These are phyloP conservation scores for Mycosphaerella arachidis DNA, from an alignment of 2,329 filamentous ascomycete genomes.

Conservation along the genomic window DNA sequence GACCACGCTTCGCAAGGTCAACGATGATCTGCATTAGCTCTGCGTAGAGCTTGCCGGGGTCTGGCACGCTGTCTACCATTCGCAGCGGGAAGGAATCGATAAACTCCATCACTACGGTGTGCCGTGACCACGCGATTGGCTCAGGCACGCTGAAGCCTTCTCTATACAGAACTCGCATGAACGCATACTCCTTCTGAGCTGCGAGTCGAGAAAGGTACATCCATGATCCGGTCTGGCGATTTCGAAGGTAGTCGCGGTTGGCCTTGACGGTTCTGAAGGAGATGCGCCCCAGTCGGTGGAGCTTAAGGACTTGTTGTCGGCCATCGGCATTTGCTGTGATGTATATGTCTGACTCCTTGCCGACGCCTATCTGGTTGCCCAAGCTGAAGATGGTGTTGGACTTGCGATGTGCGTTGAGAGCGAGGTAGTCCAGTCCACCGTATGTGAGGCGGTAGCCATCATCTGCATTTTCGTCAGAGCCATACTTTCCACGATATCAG, in stretches of 20 bases:
- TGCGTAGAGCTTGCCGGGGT: constrained; percentile 82
- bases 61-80: constrained; percentile 77
- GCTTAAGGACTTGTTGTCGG: constrained; percentile 80
- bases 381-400: constrained; percentile 81
- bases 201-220: constrained; percentile 96
- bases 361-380: constrained; percentile 89
- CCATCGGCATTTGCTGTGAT: constrained; percentile 80
- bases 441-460: constrained; percentile 97
- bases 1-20: constrained; percentile 72
- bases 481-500: background rate
- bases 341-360: constrained; percentile 96
- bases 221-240: constrained; percentile 78
- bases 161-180: constrained; percentile 79
- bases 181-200: constrained; percentile 88
- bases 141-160: constrained; percentile 88
- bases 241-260: constrained; percentile 90
- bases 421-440: constrained; percentile 95
- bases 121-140: constrained; percentile 81
- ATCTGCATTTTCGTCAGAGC: constrained; percentile 45
- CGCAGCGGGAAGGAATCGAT: constrained; percentile 89
- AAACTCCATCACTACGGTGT: constrained; percentile 94
- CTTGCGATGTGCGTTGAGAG: constrained; percentile 81
- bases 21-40: constrained; percentile 85
- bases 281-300: constrained; percentile 90
- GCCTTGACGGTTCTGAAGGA: constrained; percentile 95